Evolutionary conservation across 345 rosid genomes (phyloP).

Genomic region (Camelina neglecta): DNA sequence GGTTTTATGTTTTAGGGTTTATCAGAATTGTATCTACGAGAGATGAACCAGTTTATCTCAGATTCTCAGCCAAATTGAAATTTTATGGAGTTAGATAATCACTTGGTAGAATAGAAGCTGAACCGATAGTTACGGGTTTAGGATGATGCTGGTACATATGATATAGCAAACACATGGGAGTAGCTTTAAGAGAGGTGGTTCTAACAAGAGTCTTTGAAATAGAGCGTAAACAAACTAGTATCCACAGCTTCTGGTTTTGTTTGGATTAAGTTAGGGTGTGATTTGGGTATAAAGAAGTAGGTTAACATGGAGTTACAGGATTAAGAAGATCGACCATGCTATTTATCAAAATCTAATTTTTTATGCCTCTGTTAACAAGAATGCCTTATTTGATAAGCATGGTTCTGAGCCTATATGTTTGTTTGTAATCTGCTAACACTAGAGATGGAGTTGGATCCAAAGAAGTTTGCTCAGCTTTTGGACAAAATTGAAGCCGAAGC

Average conservation of each 20-base stretch:
- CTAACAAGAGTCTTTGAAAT: neutral
- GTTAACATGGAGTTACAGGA: neutral
- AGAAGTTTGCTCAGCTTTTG: slow-evolving; percentile 52
- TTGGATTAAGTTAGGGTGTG: neutral
- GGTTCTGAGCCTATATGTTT: neutral
- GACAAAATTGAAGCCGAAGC: slow-evolving; percentile 76
- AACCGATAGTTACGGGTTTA: neutral
- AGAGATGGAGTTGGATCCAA: slow-evolving; percentile 65
- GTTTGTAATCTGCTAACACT: slow-evolving; percentile 1
- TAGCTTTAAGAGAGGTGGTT: neutral
- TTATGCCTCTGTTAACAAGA: neutral
- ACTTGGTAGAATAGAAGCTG: neutral
- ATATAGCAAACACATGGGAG: neutral
- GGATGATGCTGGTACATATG: neutral
- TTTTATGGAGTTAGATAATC: neutral
- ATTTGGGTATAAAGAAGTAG: neutral
- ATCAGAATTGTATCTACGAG: neutral
- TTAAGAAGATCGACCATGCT: neutral
- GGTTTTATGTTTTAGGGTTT: neutral
- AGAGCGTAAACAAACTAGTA: neutral
- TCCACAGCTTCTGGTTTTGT: neutral
- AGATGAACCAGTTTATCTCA: neutral
- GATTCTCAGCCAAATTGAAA: neutral
- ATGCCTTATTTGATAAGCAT: neutral
- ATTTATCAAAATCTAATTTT: neutral